These are phyloP conservation scores for Neolentinus lepideus DNA, from an alignment of 1,284 basidiomycete genomes.

Conservation along the genomic window DNA sequence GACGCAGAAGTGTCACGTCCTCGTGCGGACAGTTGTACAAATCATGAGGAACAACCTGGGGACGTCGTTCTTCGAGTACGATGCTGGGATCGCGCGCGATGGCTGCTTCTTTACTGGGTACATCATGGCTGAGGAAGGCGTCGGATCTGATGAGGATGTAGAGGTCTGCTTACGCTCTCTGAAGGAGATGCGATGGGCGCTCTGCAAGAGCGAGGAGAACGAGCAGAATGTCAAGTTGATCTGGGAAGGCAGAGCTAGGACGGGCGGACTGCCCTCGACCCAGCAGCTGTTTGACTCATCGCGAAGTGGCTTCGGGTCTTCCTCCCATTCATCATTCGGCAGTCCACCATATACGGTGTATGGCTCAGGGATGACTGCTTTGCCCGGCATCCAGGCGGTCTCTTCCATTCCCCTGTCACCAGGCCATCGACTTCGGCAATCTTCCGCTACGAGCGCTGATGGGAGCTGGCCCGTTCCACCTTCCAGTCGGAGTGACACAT, in stretches of 20 bases:
- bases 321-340: background rate
- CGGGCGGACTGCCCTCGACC: background rate
- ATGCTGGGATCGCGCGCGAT: conserved; percentile 74
- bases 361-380: background rate
- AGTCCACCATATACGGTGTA: background rate
- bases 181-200: conserved; percentile 74
- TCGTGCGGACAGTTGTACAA: conserved; percentile 44
- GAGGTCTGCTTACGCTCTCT: conserved; percentile 66
- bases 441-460: background rate
- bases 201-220: conserved; percentile 66
- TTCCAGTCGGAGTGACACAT: background rate
- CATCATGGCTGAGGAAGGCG: conserved; percentile 48
- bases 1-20: conserved; percentile 43
- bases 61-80: conserved; percentile 68
- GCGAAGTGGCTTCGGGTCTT: background rate
- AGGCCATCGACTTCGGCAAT: background rate
- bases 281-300: background rate
- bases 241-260: conserved; percentile 37
- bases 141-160: conserved; percentile 60
- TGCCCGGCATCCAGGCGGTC: background rate
- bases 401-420: background rate
- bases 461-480: background rate
- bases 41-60: conserved; percentile 56
- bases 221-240: conserved; percentile 54
- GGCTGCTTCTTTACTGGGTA: conserved; percentile 76